Evolutionary conservation across 2,329 filamentous ascomycete genomes (phyloP).

Genomic region (Lachnellula hyalina): DNA sequence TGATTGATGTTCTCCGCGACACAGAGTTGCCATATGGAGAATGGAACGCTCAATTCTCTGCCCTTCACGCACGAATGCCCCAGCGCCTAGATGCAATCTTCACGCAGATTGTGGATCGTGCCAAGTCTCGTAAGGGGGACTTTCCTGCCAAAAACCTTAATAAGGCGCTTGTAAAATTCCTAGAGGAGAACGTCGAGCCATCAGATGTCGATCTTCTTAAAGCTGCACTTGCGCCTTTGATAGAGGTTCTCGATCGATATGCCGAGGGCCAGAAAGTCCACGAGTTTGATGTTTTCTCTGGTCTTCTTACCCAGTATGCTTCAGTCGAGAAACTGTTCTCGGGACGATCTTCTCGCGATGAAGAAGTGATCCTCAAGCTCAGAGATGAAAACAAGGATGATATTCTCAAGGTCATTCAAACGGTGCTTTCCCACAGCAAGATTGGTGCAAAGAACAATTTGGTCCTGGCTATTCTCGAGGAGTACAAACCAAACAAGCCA

Average conservation of each 20-base stretch:
- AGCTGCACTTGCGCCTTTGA: slow-evolving; percentile 67
- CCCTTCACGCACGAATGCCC: slow-evolving; percentile 95
- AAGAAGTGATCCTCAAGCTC: slow-evolving; percentile 88
- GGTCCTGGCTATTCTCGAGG: slow-evolving; percentile 82
- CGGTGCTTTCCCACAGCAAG: slow-evolving; percentile 87
- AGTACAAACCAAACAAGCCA: slow-evolving; percentile 93
- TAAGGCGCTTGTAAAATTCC: slow-evolving; percentile 81
- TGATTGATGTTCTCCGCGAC: slow-evolving; percentile 85
- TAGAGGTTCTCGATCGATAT: slow-evolving; percentile 74
- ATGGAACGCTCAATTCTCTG: slow-evolving; percentile 93
- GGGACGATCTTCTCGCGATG: slow-evolving; percentile 76
- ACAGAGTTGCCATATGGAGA: slow-evolving; percentile 92
- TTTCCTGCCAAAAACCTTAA: slow-evolving; percentile 86
- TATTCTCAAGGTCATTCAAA: slow-evolving; percentile 76
- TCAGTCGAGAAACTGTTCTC: slow-evolving; percentile 84
- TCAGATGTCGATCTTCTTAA: slow-evolving; percentile 70
- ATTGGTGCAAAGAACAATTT: slow-evolving; percentile 93
- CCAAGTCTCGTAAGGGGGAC: slow-evolving; percentile 70
- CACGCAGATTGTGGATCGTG: slow-evolving; percentile 78
- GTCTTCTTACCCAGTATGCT: slow-evolving; percentile 75
- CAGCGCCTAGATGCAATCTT: slow-evolving; percentile 83
- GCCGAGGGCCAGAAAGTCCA: slow-evolving; percentile 83
- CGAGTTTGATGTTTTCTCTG: slow-evolving; percentile 77
- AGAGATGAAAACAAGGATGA: slow-evolving; percentile 97
- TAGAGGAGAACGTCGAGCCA: slow-evolving; percentile 76